phyloP scores from a whole-genome alignment of 2,329 filamentous ascomycete species.

The Simplicillium aogashimaense region DNA sequence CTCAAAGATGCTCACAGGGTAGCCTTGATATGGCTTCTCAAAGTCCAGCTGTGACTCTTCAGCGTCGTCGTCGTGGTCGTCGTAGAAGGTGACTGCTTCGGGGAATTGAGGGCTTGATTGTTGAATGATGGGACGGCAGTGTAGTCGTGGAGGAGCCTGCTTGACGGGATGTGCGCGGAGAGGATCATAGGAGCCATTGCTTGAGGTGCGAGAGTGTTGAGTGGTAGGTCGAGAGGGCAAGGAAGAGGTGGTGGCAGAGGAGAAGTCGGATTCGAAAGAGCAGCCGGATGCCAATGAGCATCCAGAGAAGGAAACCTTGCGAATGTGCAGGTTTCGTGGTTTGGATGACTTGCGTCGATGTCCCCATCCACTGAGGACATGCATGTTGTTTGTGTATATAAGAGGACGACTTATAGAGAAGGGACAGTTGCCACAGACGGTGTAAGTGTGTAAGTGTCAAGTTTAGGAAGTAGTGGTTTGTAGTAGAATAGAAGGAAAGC shows the following conservation, averaged over 20 bases:
- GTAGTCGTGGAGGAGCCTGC: constrained; percentile 24
- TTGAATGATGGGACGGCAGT: constrained; percentile 23
- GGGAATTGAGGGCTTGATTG: constrained; percentile 11
- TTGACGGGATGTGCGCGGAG: constrained; percentile 23
- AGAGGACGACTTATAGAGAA: background rate
- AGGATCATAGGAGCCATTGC: constrained; percentile 19
- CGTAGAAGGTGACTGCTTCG: constrained; percentile 16
- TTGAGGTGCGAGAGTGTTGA: constrained; percentile 13
- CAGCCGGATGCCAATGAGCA: constrained; percentile 25
- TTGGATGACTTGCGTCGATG: constrained; percentile 23
- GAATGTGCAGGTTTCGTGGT: constrained; percentile 26
- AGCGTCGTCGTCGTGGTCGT: constrained; percentile 14
- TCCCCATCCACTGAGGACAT: constrained; percentile 24
- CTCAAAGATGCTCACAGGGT: constrained; percentile 4
- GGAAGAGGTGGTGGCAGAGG: constrained; percentile 16
- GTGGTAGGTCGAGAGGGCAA: constrained; percentile 6
- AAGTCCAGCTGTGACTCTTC: constrained; percentile 1
- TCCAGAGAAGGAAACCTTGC: constrained; percentile 30
- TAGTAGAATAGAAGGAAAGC: too few species aligned
- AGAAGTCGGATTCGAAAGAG: constrained; percentile 20
- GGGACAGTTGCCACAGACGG: background rate
- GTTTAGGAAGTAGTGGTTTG: too few species aligned
- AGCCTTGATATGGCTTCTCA: constrained; percentile 6
- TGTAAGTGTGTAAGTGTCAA: too few species aligned
- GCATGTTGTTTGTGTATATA: constrained; percentile 16